Evolutionary conservation across 768 basidiomycete species (phyloP), one percentile per base, ranked within the genome.

Genomic region (Amanita pseudoporphyria): DNA sequence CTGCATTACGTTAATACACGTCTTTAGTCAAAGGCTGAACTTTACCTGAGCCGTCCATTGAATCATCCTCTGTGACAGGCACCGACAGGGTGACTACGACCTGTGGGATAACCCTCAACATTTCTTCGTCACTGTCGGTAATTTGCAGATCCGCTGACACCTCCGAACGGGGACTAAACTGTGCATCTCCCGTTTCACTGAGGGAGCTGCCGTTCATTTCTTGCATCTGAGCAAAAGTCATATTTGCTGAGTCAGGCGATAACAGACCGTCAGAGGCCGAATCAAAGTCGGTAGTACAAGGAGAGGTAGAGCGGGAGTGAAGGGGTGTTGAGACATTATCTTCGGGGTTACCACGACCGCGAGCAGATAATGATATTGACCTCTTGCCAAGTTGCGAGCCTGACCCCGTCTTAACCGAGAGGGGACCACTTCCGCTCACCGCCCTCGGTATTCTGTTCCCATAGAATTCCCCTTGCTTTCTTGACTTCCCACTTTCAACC

Each of bases 391-490:
- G 14, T 22, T 42, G 18, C 19, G 33, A 35, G 13, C 45, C 49
- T 31, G 51, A 55, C 52, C 49, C 50, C 31, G 51, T 45, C 21
- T 61, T 58, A 52, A n/a, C n/a, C n/a, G n/a, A n/a, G n/a, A n/a
- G n/a, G n/a, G 60, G 61, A n/a, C 59, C 52, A n/a, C 52, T 50
- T 21, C 58, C 57, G 30, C 60, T 49, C 22, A 66, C 58, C 21
- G 67, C 62, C 12, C 64, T 60, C n/a, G 71, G 78, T 28, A 87
- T 76, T 33, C 85, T 72, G 63, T 88, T 88, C 18, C 83, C 87
- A 58, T 87, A 86, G 30, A 87, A 65, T 64, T 87, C 84, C 38
- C 78, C 77, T 45, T 76, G 74, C 56, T 73, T 76, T 59, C 69
- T 74, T 36, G 69, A 59, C 39, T 71, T 68, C 10, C 66, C 70